A percentile compares a stretch with the other conserved stretches of the same genome.
phyloP scores from a whole-genome alignment of 2,329 filamentous ascomycete genomes.

The Scytalidium lignicola region DNA sequence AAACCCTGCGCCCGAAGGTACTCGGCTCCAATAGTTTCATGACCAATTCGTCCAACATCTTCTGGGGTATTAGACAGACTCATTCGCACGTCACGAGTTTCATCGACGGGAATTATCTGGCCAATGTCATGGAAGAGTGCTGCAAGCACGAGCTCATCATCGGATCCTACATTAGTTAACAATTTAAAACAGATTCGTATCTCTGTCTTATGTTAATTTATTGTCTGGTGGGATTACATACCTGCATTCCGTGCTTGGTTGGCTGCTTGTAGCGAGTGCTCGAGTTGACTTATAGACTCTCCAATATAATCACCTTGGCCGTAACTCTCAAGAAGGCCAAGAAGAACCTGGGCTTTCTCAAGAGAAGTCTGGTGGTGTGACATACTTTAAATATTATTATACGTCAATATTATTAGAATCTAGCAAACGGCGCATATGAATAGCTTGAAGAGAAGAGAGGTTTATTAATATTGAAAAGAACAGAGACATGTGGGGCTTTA shows the following conservation, averaged over 20 bases:
- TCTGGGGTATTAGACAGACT: conserved; percentile 20
- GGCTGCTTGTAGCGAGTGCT: conserved; percentile 27
- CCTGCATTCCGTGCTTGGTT: conserved; percentile 20
- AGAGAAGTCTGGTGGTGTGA: not conserved
- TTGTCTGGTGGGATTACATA: too few species aligned
- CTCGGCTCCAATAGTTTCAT: conserved; percentile 32
- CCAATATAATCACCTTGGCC: conserved; percentile 26
- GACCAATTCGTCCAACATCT: conserved; percentile 30
- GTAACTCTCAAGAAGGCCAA: conserved; percentile 21
- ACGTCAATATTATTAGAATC: too few species aligned
- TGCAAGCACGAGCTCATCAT: conserved; percentile 30
- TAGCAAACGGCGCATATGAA: too few species aligned
- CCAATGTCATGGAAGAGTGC: conserved; percentile 38
- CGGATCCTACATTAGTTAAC: conserved; percentile 7
- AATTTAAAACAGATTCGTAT: not conserved
- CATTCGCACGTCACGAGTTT: conserved; percentile 23
- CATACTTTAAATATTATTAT: too few species aligned
- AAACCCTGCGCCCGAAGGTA: conserved; percentile 31
- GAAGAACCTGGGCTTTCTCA: not conserved
- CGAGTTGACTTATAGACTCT: conserved; percentile 25
- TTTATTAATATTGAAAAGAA: too few species aligned
- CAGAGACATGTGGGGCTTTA: too few species aligned
- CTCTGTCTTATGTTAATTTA: conserved; percentile 7
- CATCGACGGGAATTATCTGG: conserved; percentile 33
- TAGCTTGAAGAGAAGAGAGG: too few species aligned